phyloP scores from a whole-genome alignment of 768 basidiomycete genomes.

The Boletus subcaerulescens region DNA sequence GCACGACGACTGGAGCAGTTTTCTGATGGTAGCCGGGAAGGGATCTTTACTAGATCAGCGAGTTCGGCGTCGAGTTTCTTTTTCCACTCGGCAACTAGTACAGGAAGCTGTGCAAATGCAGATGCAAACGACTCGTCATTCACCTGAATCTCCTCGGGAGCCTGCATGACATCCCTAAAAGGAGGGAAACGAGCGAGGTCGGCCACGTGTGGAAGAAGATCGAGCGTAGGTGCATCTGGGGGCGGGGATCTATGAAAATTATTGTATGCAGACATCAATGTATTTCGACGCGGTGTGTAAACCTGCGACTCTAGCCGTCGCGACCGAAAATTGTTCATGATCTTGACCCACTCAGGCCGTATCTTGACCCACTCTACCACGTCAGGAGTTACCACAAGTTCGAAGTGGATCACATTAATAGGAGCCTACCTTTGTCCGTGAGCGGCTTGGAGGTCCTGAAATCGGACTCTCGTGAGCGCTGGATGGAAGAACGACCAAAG shows the following conservation, averaged over 20 bases:
- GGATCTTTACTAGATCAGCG: slow-evolving; percentile 8
- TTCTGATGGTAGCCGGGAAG: background rate
- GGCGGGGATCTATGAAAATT: slow-evolving; percentile 4
- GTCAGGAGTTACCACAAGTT: background rate
- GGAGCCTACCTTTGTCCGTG: slow-evolving; percentile 3
- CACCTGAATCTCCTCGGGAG: background rate
- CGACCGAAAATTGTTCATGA: slow-evolving; percentile 1
- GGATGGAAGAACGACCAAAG: background rate
- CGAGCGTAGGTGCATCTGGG: background rate
- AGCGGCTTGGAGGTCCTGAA: slow-evolving; percentile 6
- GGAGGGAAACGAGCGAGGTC: slow-evolving; percentile 11
- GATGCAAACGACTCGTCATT: slow-evolving; percentile 1
- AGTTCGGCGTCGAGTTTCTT: slow-evolving; percentile 5
- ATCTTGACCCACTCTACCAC: slow-evolving; percentile 11
- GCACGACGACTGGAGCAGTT: background rate
- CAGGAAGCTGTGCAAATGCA: slow-evolving; percentile 13
- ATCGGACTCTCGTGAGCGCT: background rate
- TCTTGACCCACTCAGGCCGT: background rate
- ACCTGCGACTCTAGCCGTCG: background rate
- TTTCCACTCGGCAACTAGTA: slow-evolving; percentile 8
- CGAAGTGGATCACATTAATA: background rate
- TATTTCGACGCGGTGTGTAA: slow-evolving; percentile 7
- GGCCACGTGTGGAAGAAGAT: slow-evolving; percentile 14
- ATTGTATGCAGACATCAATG: slow-evolving; percentile 3
- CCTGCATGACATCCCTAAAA: slow-evolving; percentile 8